Base-by-base conservation (phyloP, 1,139 yeast species). In the Candida sanyaensis region DNA sequence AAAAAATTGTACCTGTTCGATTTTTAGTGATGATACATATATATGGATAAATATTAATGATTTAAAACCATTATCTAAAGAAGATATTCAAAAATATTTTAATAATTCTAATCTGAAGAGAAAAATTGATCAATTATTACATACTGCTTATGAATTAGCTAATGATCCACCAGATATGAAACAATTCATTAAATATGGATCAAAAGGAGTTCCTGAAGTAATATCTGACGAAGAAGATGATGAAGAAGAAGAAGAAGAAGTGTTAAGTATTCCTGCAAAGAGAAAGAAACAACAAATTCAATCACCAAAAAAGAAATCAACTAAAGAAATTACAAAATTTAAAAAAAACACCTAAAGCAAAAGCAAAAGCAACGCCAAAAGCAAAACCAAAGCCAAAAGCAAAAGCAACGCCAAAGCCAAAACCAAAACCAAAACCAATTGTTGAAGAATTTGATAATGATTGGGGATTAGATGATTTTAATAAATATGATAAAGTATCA, bases 11-110 rank as follows among this genome's bases (percentile, higher is more conserved):
- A 62, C 78, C 81, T 0, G 87, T 83, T 10, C 70, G 85, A 52
- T 84, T 84, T 79, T 82, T 60, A 80, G 80, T 53, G 89, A 83
- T 61, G 88, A 84, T 58, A 83, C 85, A 2, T 84, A 82, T 57
- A 80, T 81, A 47, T 84, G 88, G 88, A 77, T 80, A 43, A 72
- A 73, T 34, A 58, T 62, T 8, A 62, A 64, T 37, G 87, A 82
- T 52, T 54, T 83, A 28, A 68, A 68, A 50, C 50, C 53, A 10
- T 62, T 75, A 47, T 53, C 55, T 10, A 44, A 46, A 7, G 64
- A 59, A 1, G 63, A 56, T 45, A 73, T 75, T 39, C 63, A 64
- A 6, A 61, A 54, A n/a, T 66, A 63, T 50, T 62, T 73, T 39
- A 53, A 43, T 1, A 51, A 49, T 8, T 50, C 58, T 10, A 55